Conservation (phyloP, 352 stramenopile genomes). For the Globisporangium iwayamae region DNA sequence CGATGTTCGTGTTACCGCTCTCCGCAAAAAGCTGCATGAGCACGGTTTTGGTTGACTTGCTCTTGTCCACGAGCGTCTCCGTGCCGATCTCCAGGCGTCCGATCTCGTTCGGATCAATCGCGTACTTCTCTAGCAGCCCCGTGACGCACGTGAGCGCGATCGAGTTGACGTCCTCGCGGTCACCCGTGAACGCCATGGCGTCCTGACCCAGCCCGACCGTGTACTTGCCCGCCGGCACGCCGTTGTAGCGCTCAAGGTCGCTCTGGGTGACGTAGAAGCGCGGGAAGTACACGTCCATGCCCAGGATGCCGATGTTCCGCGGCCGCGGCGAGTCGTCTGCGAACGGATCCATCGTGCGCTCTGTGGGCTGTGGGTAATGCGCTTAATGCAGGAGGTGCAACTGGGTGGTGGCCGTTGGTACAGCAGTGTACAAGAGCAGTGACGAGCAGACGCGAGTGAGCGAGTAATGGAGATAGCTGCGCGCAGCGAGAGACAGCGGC, state of each 20-base stretch:
- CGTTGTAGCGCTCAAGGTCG: conserved; percentile 93
- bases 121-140: conserved; percentile 52
- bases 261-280: conserved; percentile 91
- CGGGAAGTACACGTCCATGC: conserved; percentile 96
- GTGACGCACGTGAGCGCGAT: conserved; percentile 58
- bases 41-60: conserved; percentile 81
- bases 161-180: conserved; percentile 74
- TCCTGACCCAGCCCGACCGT: conserved; percentile 60
- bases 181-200: conserved; percentile 61
- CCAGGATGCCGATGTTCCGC: conserved; percentile 94
- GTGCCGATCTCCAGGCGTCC: conserved; percentile 96
- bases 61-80: conserved; percentile 93
- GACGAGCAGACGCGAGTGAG: too few relatives aligned
- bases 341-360: conserved; percentile 14
- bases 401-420: too few relatives aligned
- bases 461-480: too few relatives aligned
- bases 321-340: conserved; percentile 25
- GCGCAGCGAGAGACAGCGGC: too few relatives aligned
- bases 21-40: conserved; percentile 69
- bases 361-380: neutral
- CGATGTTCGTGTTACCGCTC: conserved; percentile 53
- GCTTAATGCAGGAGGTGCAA: neutral
- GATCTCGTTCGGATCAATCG: conserved; percentile 61
- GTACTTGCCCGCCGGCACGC: conserved; percentile 70
- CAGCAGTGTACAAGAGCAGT: too few relatives aligned